Evolutionary conservation across 495 filamentous ascomycete species (phyloP).

Genomic region (Cryomyces antarcticus): DNA sequence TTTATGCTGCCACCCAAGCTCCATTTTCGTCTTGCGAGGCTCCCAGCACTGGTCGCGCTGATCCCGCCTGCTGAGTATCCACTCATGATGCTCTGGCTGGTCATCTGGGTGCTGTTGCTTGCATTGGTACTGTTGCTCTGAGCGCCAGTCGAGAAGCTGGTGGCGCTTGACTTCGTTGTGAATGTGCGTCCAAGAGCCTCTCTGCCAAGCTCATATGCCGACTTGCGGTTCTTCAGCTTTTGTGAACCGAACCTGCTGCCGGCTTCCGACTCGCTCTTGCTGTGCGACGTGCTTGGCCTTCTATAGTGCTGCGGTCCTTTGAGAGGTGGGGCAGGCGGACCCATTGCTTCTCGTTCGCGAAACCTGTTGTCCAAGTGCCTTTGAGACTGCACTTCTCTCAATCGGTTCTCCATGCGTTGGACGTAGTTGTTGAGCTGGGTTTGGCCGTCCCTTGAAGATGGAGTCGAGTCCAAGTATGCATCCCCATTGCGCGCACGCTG

Average conservation of each 20-base stretch:
- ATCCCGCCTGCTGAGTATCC: constrained; percentile 75
- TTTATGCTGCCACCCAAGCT: constrained; percentile 16
- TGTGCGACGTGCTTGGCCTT: constrained; percentile 26
- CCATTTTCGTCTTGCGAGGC: constrained; percentile 53
- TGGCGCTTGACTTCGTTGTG: constrained; percentile 73
- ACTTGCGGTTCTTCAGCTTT: constrained; percentile 42
- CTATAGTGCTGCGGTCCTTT: constrained; percentile 28
- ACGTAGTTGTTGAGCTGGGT: constrained; percentile 68
- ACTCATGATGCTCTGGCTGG: constrained; percentile 79
- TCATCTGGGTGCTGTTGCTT: constrained; percentile 54
- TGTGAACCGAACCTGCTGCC: constrained; percentile 17
- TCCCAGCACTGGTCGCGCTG: constrained; percentile 88
- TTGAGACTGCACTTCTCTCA: constrained; percentile 50
- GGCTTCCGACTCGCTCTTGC: constrained; percentile 8
- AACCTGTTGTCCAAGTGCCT: constrained; percentile 11
- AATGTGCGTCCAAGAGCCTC: constrained; percentile 52
- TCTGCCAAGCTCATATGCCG: constrained; percentile 61
- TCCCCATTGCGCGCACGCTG: not conserved
- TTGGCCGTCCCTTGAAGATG: constrained; percentile 24
- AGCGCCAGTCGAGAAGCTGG: constrained; percentile 46
- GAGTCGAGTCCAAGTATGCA: not conserved
- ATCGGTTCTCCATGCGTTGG: constrained; percentile 66
- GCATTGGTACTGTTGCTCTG: constrained; percentile 52
- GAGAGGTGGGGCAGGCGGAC: constrained; percentile 19
- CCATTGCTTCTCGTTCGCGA: constrained; percentile 7